Conservation (phyloP, 163 green algal genomes). For the Volvox carteri region DNA sequence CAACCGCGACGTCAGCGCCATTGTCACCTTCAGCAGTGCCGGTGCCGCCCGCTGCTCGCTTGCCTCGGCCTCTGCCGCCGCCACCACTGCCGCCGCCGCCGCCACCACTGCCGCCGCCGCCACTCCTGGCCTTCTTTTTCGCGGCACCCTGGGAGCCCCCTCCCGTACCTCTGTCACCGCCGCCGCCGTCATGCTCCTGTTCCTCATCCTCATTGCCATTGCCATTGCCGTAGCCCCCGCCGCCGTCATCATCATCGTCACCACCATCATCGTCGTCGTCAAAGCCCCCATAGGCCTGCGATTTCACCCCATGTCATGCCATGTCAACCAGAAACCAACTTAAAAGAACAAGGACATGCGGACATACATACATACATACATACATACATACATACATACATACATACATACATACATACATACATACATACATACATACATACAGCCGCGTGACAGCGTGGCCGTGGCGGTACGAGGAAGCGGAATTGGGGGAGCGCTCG, state of each 20-base stretch:
- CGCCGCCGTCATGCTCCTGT: not conserved
- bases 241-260: not conserved
- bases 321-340: no score
- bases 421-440: no score
- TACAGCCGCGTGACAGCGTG: no score
- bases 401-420: not conserved
- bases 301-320: no score
- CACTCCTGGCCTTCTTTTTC: no score
- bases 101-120: not conserved
- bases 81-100: not conserved
- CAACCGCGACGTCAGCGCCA: not conserved
- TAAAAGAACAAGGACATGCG: no score
- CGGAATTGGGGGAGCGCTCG: no score
- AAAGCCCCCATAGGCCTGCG: constrained; percentile 11
- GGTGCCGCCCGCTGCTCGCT: not conserved
- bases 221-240: not conserved
- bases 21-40: not conserved
- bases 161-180: no score
- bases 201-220: not conserved
- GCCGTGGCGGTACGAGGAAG: no score
- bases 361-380: not conserved
- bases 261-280: not conserved
- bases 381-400: not conserved
- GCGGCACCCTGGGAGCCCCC: no score
- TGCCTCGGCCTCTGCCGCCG: not conserved